Evolutionary conservation across 169 alveolate species (phyloP).

Genomic region (Amoebophrya sp.): DNA sequence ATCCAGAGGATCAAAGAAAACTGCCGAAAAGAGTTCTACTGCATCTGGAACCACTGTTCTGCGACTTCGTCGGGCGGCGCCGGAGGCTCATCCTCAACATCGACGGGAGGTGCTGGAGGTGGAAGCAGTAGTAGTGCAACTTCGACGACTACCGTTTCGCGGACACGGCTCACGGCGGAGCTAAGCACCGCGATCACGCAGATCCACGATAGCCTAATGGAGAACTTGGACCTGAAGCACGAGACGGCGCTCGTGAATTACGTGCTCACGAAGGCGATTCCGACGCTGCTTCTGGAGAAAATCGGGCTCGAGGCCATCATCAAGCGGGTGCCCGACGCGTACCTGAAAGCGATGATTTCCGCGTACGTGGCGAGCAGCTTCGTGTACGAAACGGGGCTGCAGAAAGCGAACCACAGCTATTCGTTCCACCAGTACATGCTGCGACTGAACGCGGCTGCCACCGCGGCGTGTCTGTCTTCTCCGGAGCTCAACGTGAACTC

Average conservation of each 20-base stretch:
- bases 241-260: not conserved
- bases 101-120: no score
- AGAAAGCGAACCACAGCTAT: slow-evolving; percentile 46
- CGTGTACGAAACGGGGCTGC: slow-evolving; percentile 46
- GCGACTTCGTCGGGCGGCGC: no score
- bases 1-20: not conserved
- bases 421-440: slow-evolving; percentile 51
- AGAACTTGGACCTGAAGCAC: not conserved
- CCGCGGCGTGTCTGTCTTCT: no score
- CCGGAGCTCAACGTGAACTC: no score
- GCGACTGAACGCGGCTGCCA: no score
- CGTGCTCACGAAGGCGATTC: slow-evolving; percentile 39
- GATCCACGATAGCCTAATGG: not conserved
- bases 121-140: no score
- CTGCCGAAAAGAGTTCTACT: not conserved
- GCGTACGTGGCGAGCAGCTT: slow-evolving; percentile 47
- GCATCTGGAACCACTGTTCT: slow-evolving; percentile 24
- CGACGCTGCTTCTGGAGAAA: slow-evolving; percentile 40
- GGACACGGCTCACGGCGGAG: slow-evolving; percentile 47
- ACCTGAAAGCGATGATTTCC: slow-evolving; percentile 48
- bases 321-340: slow-evolving; percentile 46
- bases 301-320: slow-evolving; percentile 41
- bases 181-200: not conserved
- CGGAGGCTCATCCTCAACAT: no score
- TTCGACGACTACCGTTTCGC: slow-evolving; percentile 39